Evolutionary conservation across 768 basidiomycete genomes (phyloP).

Genomic region (Termitomyces sp.): DNA sequence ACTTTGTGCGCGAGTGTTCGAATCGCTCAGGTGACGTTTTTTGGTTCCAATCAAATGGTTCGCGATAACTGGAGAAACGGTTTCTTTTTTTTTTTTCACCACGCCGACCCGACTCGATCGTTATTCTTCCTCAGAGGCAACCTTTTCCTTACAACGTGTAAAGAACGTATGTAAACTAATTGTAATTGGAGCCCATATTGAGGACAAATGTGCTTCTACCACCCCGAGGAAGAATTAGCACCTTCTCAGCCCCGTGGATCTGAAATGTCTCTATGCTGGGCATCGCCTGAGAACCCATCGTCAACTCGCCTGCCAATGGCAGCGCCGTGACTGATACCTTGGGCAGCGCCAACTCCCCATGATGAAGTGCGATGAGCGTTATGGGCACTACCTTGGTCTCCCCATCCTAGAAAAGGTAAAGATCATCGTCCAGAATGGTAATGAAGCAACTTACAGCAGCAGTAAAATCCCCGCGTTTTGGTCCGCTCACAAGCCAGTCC

Average conservation of each 20-base stretch:
- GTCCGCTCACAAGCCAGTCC: conserved; percentile 88
- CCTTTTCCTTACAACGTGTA: too few species aligned
- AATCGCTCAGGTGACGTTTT: conserved; percentile 49
- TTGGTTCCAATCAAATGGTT: neutral
- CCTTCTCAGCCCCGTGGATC: conserved; percentile 74
- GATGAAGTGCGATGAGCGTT: conserved; percentile 81
- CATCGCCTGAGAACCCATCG: conserved; percentile 52
- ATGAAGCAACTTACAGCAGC: conserved; percentile 48
- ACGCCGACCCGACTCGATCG: too few species aligned
- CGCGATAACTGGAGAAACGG: too few species aligned
- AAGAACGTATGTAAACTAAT: neutral
- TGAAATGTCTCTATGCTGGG: conserved; percentile 80
- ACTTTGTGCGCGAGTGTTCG: conserved; percentile 50
- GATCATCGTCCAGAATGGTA: neutral
- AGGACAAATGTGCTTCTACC: conserved; percentile 79
- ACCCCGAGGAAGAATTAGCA: conserved; percentile 78
- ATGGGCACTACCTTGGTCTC: conserved; percentile 53
- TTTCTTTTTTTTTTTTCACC: too few species aligned
- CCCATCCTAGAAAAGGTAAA: conserved; percentile 44
- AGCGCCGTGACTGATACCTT: conserved; percentile 61
- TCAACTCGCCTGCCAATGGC: conserved; percentile 42
- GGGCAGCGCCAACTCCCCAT: conserved; percentile 77
- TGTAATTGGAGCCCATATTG: conserved; percentile 50
- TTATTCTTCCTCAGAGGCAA: too few species aligned
- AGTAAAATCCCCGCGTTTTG: conserved; percentile 77